Evolutionary conservation across 805 yeast genomes (phyloP).

Genomic region (Yamadazyma insecticola): DNA sequence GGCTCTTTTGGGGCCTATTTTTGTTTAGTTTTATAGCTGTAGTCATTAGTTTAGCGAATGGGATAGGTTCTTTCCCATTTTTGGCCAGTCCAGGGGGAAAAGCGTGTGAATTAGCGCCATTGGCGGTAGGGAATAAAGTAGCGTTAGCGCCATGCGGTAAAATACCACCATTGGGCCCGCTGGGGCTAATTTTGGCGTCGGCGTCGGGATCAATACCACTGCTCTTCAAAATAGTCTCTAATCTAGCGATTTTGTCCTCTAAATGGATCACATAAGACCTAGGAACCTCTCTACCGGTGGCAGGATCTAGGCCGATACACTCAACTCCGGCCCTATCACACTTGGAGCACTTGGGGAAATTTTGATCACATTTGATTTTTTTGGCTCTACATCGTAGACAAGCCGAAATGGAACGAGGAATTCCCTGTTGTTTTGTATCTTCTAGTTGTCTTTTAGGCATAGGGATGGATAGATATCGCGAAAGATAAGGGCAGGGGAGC

Average conservation of each 20-base stretch:
- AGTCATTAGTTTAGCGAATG: slow-evolving; percentile 71
- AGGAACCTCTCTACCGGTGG: slow-evolving; percentile 83
- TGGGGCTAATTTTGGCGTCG: background rate
- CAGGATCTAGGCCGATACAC: slow-evolving; percentile 83
- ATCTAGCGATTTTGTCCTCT: slow-evolving; percentile 57
- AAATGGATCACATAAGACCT: slow-evolving; percentile 70
- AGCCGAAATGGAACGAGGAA: slow-evolving; percentile 70
- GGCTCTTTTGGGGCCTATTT: slow-evolving; percentile 12
- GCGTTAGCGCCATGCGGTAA: too few relatives aligned
- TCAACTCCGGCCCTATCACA: slow-evolving; percentile 63
- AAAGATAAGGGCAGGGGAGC: too few relatives aligned
- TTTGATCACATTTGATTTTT: slow-evolving; percentile 64
- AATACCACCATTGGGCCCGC: background rate
- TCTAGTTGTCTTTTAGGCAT: too few relatives aligned
- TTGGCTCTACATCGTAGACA: slow-evolving; percentile 76
- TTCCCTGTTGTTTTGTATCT: too few relatives aligned
- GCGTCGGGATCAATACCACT: slow-evolving; percentile 39
- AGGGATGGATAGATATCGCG: too few relatives aligned
- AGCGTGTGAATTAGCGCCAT: too few relatives aligned
- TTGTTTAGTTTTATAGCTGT: slow-evolving; percentile 65
- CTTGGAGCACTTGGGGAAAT: slow-evolving; percentile 60
- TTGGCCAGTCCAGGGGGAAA: too few relatives aligned
- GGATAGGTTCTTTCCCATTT: too few relatives aligned
- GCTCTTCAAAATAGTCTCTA: slow-evolving; percentile 47
- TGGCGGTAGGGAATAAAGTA: too few relatives aligned